A percentile compares a stretch with the other conserved stretches of the same genome.
phyloP scores from a whole-genome alignment of 345 rosid genomes.

The Citrus hindsii region DNA sequence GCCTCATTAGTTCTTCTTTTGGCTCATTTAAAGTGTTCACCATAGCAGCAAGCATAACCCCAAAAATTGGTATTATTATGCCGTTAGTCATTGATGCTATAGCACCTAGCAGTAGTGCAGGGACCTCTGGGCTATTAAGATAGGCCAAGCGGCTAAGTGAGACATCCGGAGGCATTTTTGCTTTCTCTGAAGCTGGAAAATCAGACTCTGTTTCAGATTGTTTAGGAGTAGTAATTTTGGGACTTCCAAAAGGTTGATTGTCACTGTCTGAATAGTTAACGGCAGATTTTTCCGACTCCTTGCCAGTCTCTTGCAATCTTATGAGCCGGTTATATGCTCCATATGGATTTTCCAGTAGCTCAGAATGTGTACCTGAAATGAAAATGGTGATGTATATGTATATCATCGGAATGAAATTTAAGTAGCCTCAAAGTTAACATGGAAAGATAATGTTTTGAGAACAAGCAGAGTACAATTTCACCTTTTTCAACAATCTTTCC shows the following conservation, averaged over 20 bases:
- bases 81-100: constrained; percentile 27
- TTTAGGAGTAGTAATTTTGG: not conserved
- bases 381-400: not conserved
- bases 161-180: not conserved
- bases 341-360: constrained; percentile 30
- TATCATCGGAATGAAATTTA: not conserved
- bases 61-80: constrained; percentile 27
- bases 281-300: constrained; percentile 12
- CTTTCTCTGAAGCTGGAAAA: not conserved
- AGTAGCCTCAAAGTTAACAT: not conserved
- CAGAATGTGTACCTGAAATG: constrained; percentile 33
- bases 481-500: constrained; percentile 68
- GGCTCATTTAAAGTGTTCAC: constrained; percentile 28
- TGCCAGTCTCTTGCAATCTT: constrained; percentile 33
- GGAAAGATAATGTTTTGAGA: not conserved
- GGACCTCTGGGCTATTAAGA: constrained; percentile 41
- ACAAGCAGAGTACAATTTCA: not conserved
- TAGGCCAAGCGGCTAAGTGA: constrained; percentile 29
- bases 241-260: constrained; percentile 7
- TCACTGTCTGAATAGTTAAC: not conserved
- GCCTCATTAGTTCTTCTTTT: constrained; percentile 16
- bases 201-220: not conserved
- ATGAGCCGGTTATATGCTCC: constrained; percentile 44
- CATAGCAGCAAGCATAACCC: constrained; percentile 20
- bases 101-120: constrained; percentile 24